Conservation (phyloP, 2,329 filamentous ascomycete species). For the Pseudogymnoascus sp. region DNA sequence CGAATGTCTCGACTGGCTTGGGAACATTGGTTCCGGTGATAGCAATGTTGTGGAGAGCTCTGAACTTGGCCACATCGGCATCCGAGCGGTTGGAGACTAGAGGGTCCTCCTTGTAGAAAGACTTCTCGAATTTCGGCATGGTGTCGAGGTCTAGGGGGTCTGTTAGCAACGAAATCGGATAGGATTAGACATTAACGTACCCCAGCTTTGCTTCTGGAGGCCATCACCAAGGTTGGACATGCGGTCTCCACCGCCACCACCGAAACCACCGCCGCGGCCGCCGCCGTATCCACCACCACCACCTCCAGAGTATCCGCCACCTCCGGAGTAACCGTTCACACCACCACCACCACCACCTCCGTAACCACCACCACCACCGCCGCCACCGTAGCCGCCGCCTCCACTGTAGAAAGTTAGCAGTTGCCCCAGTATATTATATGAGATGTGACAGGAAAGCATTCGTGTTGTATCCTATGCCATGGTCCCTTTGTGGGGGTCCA, state of each 20-base stretch:
- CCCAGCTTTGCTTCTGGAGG: constrained; percentile 83
- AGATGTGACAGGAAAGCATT: constrained; percentile 19
- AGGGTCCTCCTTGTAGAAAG: constrained; percentile 95
- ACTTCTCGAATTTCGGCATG: constrained; percentile 96
- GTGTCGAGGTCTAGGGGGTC: constrained; percentile 56
- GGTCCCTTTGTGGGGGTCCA: not conserved
- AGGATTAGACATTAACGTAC: constrained; percentile 44
- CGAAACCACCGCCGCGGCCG: constrained; percentile 49
- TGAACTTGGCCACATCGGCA: constrained; percentile 81
- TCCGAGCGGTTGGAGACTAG: constrained; percentile 67
- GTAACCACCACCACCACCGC: constrained; percentile 30
- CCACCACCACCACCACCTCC: constrained; percentile 31
- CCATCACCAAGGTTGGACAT: constrained; percentile 88
- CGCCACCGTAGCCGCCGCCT: constrained; percentile 42
- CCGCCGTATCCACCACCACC: constrained; percentile 29
- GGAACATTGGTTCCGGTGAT: constrained; percentile 75
- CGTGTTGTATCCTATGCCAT: constrained; percentile 15
- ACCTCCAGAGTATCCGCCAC: constrained; percentile 25
- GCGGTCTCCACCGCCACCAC: constrained; percentile 76
- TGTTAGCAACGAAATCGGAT: constrained; percentile 11
- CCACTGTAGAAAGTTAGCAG: constrained; percentile 40
- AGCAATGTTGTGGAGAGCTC: constrained; percentile 76
- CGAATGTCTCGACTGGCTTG: constrained; percentile 92
- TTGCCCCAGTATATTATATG: constrained; percentile 11
- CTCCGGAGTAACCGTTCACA: constrained; percentile 32